A percentile compares a stretch with the other conserved stretches of the same genome.
phyloP scores from a whole-genome alignment of 768 basidiomycete species.

The button mushroom (Agaricus bisporus) region DNA sequence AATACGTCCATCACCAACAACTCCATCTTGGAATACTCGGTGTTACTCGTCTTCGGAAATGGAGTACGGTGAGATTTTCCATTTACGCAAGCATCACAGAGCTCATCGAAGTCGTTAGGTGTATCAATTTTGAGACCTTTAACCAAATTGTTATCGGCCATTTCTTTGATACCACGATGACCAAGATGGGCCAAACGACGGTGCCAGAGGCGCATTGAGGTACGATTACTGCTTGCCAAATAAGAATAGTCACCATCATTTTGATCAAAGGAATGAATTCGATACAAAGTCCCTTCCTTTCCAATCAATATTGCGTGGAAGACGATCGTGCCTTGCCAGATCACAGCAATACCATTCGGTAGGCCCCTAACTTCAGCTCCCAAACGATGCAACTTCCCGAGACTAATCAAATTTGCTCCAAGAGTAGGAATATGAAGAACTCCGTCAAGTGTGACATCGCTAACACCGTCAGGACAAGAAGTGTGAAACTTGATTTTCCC shows the following conservation, averaged over 20 bases:
- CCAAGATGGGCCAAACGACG: slow-evolving; percentile 19
- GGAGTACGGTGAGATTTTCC: slow-evolving; percentile 19
- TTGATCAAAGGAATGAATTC: not conserved
- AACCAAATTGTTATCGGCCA: slow-evolving; percentile 18
- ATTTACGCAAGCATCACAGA: slow-evolving; percentile 20
- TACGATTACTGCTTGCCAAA: slow-evolving; percentile 6
- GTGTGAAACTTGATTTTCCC: slow-evolving; percentile 11
- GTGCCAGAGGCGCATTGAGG: slow-evolving; percentile 17
- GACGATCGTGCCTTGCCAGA: not conserved
- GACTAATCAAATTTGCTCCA: slow-evolving; percentile 15
- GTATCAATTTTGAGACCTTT: slow-evolving; percentile 16
- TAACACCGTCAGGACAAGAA: slow-evolving; percentile 2
- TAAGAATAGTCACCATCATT: not conserved
- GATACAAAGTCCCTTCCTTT: not conserved
- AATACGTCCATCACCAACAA: slow-evolving; percentile 19
- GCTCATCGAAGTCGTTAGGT: slow-evolving; percentile 7
- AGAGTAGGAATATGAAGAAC: slow-evolving; percentile 15
- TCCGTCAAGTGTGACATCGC: slow-evolving; percentile 8
- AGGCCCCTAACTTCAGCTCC: no score
- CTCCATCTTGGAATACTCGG: slow-evolving; percentile 13
- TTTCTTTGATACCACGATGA: slow-evolving; percentile 11
- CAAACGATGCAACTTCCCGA: slow-evolving; percentile 10
- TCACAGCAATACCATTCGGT: slow-evolving; percentile 1
- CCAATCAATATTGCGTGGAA: slow-evolving; percentile 2
- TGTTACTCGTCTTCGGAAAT: slow-evolving; percentile 17